Evolutionary conservation across 225 moss, liverwort and hornwort genomes (phyloP).

Genomic region (Marchantia paleacea): DNA sequence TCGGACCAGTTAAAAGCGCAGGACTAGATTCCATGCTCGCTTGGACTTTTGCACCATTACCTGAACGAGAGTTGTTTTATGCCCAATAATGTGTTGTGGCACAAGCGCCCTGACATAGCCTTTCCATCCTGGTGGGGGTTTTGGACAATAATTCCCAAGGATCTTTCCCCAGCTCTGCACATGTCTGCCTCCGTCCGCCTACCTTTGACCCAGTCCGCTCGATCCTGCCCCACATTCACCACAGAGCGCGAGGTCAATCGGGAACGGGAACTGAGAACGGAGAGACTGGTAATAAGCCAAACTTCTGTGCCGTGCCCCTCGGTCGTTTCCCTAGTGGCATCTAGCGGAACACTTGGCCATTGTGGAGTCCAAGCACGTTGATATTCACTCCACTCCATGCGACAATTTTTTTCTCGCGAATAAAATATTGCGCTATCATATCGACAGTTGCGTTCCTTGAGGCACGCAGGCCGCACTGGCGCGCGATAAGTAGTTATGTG

Average conservation of each 20-base stretch:
- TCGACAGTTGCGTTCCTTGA: not conserved
- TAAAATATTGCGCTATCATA: not conserved
- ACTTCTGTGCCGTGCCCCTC: not conserved
- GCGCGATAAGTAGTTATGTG: slow-evolving; percentile 6
- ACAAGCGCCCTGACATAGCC: not conserved
- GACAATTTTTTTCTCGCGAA: too few relatives aligned
- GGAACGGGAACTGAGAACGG: not conserved
- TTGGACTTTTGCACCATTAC: not conserved
- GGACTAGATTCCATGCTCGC: slow-evolving; percentile 1
- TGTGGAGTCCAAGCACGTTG: not conserved
- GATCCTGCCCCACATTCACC: not conserved
- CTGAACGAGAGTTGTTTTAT: not conserved
- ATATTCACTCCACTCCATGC: not conserved
- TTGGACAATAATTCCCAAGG: slow-evolving; percentile 4
- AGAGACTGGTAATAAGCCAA: not conserved
- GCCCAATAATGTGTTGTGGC: slow-evolving; percentile 6
- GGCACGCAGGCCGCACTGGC: not conserved
- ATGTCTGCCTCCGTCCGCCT: not conserved
- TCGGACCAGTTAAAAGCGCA: slow-evolving; percentile 9
- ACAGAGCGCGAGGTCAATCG: not conserved
- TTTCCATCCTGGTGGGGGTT: not conserved
- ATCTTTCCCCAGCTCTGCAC: not conserved
- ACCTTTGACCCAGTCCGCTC: not conserved
- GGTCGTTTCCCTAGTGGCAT: not conserved
- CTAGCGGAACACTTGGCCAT: not conserved